phyloP scores from a whole-genome alignment of 306 rosid genomes.

The Fragaria nilgerrensis region DNA sequence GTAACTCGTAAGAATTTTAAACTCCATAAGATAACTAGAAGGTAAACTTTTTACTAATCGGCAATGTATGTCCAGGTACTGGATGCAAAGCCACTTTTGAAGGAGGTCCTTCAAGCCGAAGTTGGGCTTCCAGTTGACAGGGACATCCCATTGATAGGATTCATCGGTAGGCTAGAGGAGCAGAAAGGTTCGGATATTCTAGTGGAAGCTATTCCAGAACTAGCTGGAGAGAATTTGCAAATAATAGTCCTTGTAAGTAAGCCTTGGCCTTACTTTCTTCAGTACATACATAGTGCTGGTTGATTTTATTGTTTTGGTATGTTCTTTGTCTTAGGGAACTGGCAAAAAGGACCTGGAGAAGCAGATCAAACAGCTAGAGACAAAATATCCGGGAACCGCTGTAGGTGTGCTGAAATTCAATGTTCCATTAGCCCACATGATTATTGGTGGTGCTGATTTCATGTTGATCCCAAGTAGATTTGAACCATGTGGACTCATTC shows the following conservation, averaged over 20 bases:
- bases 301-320: constrained; percentile 16
- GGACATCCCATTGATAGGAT: constrained; percentile 71
- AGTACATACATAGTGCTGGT: neutral
- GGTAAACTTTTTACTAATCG: neutral
- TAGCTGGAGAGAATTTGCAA: constrained; percentile 60
- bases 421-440: constrained; percentile 44
- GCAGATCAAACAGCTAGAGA: constrained; percentile 37
- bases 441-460: constrained; percentile 41
- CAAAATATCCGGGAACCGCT: constrained; percentile 36
- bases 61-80: constrained; percentile 43
- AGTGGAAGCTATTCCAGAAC: constrained; percentile 68
- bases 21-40: neutral
- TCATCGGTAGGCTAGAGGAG: constrained; percentile 95
- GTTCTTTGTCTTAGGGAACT: constrained; percentile 38
- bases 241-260: constrained; percentile 75
- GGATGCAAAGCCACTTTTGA: constrained; percentile 65
- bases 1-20: neutral
- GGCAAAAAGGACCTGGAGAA: constrained; percentile 44
- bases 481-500: constrained; percentile 57
- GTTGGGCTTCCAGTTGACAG: constrained; percentile 82
- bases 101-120: constrained; percentile 96
- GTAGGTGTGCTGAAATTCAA: constrained; percentile 43
- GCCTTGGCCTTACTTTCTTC: neutral
- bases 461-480: constrained; percentile 49
- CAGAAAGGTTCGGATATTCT: constrained; percentile 98